phyloP scores from a whole-genome alignment of 257 asterid genomes.

The Fraxinus anomala region DNA sequence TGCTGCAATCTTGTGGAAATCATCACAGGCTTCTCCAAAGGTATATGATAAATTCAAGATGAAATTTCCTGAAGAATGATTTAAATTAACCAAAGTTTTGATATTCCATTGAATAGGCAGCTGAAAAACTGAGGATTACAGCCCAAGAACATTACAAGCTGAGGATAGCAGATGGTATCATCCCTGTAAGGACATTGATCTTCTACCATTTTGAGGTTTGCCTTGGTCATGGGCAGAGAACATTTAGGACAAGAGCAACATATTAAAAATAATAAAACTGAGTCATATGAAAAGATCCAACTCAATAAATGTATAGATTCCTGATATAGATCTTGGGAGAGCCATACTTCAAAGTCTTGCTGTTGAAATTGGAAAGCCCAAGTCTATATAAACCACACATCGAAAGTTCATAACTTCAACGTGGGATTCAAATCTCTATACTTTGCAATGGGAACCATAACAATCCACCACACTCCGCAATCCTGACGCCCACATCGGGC shows the following conservation, averaged over 20 bases:
- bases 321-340: too few relatives aligned
- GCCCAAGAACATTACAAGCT: constrained; percentile 53
- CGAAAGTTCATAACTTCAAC: too few relatives aligned
- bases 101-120: constrained; percentile 40
- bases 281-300: not conserved
- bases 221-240: not conserved
- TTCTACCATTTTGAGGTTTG: not conserved
- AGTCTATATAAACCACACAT: too few relatives aligned
- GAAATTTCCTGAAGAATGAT: not conserved
- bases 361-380: too few relatives aligned
- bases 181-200: constrained; percentile 44
- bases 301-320: not conserved
- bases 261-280: too few relatives aligned
- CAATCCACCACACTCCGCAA: too few relatives aligned
- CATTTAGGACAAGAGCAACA: not conserved
- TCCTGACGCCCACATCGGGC: too few relatives aligned
- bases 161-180: constrained; percentile 51
- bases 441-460: too few relatives aligned
- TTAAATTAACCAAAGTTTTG: not conserved
- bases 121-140: constrained; percentile 57
- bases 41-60: constrained; percentile 14
- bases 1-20: constrained; percentile 60
- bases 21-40: constrained; percentile 58
- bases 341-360: too few relatives aligned
- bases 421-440: too few relatives aligned